Percentiles rank a stretch among this genome's conserved stretches.
phyloP scores from a whole-genome alignment of 2,329 filamentous ascomycete genomes.

The Fusarium cicatricum region DNA sequence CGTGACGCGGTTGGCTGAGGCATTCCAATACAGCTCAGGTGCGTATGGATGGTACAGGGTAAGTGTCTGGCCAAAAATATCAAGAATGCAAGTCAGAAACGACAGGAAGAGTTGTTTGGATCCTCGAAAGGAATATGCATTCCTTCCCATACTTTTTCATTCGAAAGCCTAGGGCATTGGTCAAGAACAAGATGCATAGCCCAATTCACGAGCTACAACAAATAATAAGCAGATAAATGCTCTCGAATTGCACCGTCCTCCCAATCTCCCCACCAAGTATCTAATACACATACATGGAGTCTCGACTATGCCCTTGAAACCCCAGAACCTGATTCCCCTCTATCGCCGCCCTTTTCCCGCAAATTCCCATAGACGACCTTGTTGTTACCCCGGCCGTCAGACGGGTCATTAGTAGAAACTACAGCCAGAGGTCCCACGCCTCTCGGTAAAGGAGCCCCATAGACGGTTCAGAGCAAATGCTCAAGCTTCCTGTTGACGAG shows the following conservation, averaged over 20 bases:
- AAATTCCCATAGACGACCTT: constrained; percentile 18
- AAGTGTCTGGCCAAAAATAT: too few relatives aligned
- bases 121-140: too few relatives aligned
- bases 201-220: constrained; percentile 1
- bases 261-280: constrained; percentile 26
- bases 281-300: constrained; percentile 41
- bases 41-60: too few relatives aligned
- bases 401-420: constrained; percentile 32
- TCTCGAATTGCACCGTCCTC: constrained; percentile 16
- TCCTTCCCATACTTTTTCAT: too few relatives aligned
- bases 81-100: too few relatives aligned
- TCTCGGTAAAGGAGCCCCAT: constrained; percentile 14
- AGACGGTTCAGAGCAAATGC: constrained; percentile 17
- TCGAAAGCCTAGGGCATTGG: too few relatives aligned
- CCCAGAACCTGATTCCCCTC: constrained; percentile 18
- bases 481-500: constrained; percentile 13
- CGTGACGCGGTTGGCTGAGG: too few relatives aligned
- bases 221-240: constrained; percentile 19
- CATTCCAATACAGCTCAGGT: too few relatives aligned
- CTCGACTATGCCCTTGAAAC: constrained; percentile 19
- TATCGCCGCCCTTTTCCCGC: constrained; percentile 20
- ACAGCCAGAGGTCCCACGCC: constrained; percentile 22
- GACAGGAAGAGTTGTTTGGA: too few relatives aligned
- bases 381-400: constrained; percentile 21
- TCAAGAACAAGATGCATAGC: not conserved